Conservation (phyloP, 1,284 basidiomycete genomes). For the Earliella scabrosa region DNA sequence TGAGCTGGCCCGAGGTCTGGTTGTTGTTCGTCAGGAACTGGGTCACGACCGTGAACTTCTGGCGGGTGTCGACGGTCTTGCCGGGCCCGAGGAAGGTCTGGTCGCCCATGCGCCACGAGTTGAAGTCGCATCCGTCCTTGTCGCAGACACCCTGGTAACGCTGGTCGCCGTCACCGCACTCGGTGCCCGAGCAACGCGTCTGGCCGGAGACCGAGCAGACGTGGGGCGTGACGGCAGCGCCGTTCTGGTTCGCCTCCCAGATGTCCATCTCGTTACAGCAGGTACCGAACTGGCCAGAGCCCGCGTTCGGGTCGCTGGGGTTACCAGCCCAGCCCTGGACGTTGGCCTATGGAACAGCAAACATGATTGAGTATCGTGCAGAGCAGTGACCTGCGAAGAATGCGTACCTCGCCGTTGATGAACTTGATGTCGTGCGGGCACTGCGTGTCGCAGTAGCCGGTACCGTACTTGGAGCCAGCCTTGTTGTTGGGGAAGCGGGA, state of each 20-base stretch:
- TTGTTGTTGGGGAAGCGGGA: slow-evolving; percentile 53
- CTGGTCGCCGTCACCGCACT: slow-evolving; percentile 36
- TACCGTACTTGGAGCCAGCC: slow-evolving; percentile 60
- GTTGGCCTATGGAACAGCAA: slow-evolving; percentile 35
- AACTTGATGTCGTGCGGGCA: slow-evolving; percentile 63
- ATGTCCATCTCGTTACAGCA: slow-evolving; percentile 65
- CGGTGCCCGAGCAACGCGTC: slow-evolving; percentile 40
- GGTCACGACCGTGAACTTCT: slow-evolving; percentile 57
- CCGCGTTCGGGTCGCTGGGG: slow-evolving; percentile 37
- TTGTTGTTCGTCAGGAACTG: slow-evolving; percentile 55
- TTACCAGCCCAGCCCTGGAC: slow-evolving; percentile 36
- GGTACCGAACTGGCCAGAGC: slow-evolving; percentile 47
- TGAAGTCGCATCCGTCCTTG: slow-evolving; percentile 60
- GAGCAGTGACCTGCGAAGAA: slow-evolving; percentile 17
- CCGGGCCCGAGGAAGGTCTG: slow-evolving; percentile 51
- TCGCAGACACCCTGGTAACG: slow-evolving; percentile 48
- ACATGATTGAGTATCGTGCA: slow-evolving; percentile 27
- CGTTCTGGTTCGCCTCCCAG: slow-evolving; percentile 59
- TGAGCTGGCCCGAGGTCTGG: slow-evolving; percentile 47
- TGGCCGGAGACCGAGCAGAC: slow-evolving; percentile 46
- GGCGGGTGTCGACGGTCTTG: slow-evolving; percentile 47
- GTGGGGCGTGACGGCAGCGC: slow-evolving; percentile 57
- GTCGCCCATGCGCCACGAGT: slow-evolving; percentile 59
- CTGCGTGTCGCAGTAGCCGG: slow-evolving; percentile 62
- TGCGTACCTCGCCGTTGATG: slow-evolving; percentile 53